phyloP scores from a whole-genome alignment of 805 yeast species.

The Suhomyces emberorum region DNA sequence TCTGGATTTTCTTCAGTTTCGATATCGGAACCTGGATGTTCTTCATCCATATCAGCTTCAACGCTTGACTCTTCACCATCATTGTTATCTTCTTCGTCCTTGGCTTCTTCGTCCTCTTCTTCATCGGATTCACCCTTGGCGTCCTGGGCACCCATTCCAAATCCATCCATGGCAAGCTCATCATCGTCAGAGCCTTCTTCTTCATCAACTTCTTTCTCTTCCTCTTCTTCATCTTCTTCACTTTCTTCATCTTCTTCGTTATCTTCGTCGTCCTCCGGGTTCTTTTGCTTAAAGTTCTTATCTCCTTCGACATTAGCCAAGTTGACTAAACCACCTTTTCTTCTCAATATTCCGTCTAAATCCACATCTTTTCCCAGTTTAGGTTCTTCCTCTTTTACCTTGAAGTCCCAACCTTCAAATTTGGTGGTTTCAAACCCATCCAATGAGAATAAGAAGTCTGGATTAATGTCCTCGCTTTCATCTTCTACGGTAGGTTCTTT shows the following conservation, averaged over 20 bases:
- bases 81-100: conserved; percentile 27
- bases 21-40: conserved; percentile 13
- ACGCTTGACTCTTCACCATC: conserved; percentile 28
- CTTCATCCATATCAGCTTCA: conserved; percentile 12
- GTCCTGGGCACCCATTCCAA: conserved; percentile 48
- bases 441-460: conserved; percentile 66
- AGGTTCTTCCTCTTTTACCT: conserved; percentile 31
- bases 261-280: conserved; percentile 19
- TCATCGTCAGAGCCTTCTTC: conserved; percentile 33
- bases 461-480: conserved; percentile 56
- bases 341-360: conserved; percentile 79
- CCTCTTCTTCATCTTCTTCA: conserved; percentile 29
- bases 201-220: conserved; percentile 33
- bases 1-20: conserved; percentile 27
- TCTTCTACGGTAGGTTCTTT: conserved; percentile 25
- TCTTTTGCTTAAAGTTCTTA: conserved; percentile 11
- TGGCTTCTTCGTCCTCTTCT: conserved; percentile 22
- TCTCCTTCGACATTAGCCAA: conserved; percentile 39
- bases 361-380: conserved; percentile 59
- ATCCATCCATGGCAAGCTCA: conserved; percentile 43
- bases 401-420: conserved; percentile 85
- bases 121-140: conserved; percentile 31
- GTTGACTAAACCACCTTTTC: conserved; percentile 73
- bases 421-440: conserved; percentile 53
- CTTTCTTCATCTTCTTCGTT: conserved; percentile 22